These are phyloP conservation scores for Ophiostoma ips DNA, from an alignment of 2,329 filamentous ascomycete genomes.

Conservation along the genomic window DNA sequence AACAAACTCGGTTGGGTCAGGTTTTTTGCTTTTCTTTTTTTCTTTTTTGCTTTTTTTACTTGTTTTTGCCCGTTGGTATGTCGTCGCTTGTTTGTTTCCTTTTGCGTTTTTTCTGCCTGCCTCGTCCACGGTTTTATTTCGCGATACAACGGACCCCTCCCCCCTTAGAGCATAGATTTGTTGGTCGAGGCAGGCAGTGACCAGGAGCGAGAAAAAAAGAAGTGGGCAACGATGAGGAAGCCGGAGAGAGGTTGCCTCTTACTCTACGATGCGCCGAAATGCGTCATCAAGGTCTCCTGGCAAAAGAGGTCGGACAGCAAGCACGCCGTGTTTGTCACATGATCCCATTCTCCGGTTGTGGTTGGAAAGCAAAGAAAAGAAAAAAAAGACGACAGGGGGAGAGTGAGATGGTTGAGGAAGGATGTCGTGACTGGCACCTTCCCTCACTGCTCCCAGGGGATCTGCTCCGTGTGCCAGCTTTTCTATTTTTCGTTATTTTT, in stretches of 20 bases:
- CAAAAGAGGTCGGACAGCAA: no score
- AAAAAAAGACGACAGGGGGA: background rate
- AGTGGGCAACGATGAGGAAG: background rate
- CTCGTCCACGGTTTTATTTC: background rate
- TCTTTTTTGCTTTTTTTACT: background rate
- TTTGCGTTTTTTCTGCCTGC: background rate
- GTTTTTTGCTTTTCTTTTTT: background rate
- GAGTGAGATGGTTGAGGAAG: background rate
- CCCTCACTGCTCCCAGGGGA: background rate
- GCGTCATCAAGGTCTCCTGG: background rate
- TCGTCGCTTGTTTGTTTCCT: background rate
- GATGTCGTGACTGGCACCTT: background rate
- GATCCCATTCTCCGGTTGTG: background rate
- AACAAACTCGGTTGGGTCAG: conserved; percentile 4
- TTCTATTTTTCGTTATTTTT: background rate
- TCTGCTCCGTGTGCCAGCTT: background rate
- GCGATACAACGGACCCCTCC: background rate
- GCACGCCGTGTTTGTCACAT: background rate
- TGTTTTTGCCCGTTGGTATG: background rate
- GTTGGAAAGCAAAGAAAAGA: no score
- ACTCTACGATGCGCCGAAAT: background rate
- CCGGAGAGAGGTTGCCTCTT: background rate
- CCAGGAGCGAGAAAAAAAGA: background rate
- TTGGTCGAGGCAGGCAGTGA: background rate
- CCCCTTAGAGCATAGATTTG: background rate